Conservation (phyloP, 352 stramenopile genomes). For the Elongisporangium senticosum region DNA sequence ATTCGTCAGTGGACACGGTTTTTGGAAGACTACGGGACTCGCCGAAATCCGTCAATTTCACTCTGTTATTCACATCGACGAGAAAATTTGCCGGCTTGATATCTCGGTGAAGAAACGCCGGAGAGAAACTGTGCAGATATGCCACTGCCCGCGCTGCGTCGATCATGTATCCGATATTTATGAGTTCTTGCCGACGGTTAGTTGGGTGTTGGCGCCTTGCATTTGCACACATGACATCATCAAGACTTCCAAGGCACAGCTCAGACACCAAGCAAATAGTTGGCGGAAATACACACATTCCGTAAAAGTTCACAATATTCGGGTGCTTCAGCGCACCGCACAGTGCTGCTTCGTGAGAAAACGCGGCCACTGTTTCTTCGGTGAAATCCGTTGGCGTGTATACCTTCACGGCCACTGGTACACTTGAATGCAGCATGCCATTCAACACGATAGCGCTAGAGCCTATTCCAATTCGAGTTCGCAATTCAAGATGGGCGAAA, state of each 20-base stretch:
- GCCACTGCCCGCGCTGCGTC: slow-evolving; percentile 51
- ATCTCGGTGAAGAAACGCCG: slow-evolving; percentile 57
- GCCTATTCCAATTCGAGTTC: slow-evolving; percentile 28
- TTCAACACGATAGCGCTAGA: slow-evolving; percentile 45
- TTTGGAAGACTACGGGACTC: slow-evolving; percentile 44
- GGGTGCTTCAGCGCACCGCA: slow-evolving; percentile 43
- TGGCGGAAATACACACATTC: slow-evolving; percentile 58
- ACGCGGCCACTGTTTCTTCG: slow-evolving; percentile 41
- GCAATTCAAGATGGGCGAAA: slow-evolving; percentile 30
- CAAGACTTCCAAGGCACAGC: slow-evolving; percentile 42
- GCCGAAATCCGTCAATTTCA: slow-evolving; percentile 70
- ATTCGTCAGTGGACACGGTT: neutral
- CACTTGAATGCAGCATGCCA: slow-evolving; percentile 31
- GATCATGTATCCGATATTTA: slow-evolving; percentile 56
- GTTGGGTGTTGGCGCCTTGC: slow-evolving; percentile 4
- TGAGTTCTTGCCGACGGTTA: slow-evolving; percentile 30
- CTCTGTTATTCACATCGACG: slow-evolving; percentile 34
- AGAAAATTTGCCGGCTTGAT: slow-evolving; percentile 68
- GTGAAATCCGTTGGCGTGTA: slow-evolving; percentile 51
- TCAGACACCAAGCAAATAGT: slow-evolving; percentile 61
- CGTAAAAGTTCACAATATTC: slow-evolving; percentile 62
- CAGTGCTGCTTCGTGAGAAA: slow-evolving; percentile 58
- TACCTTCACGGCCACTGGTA: slow-evolving; percentile 50
- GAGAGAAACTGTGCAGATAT: slow-evolving; percentile 62
- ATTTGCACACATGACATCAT: slow-evolving; percentile 30